Evolutionary conservation across 768 basidiomycete genomes (phyloP).

Genomic region (Serpula lacrymans): DNA sequence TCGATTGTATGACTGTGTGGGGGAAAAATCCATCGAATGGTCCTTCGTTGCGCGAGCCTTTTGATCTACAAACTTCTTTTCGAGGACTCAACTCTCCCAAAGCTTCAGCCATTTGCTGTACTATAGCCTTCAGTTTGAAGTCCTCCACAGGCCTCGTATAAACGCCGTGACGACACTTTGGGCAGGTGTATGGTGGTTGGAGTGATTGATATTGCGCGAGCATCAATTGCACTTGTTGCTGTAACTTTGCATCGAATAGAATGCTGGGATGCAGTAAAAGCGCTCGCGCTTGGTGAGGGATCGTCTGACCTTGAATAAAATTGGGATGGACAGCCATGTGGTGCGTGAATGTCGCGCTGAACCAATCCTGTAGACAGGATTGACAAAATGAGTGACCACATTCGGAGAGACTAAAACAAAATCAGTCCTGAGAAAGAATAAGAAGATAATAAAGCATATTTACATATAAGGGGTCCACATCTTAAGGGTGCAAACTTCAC

Average conservation of each 20-base stretch:
- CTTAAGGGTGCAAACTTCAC: slow-evolving; percentile 60
- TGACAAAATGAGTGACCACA: slow-evolving; percentile 75
- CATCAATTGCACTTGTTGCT: slow-evolving; percentile 14
- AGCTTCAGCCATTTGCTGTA: slow-evolving; percentile 46
- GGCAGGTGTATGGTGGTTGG: slow-evolving; percentile 61
- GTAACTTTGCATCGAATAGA: slow-evolving; percentile 12
- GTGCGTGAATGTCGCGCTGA: slow-evolving; percentile 43
- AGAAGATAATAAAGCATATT: not conserved
- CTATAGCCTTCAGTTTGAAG: slow-evolving; percentile 57
- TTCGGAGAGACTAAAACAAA: slow-evolving; percentile 45
- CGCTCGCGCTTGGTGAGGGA: slow-evolving; percentile 15
- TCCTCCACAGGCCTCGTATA: slow-evolving; percentile 52
- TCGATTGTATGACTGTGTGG: not conserved
- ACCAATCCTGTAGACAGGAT: slow-evolving; percentile 56
- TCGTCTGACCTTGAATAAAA: slow-evolving; percentile 36
- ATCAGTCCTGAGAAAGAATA: slow-evolving; percentile 1
- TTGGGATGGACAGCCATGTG: slow-evolving; percentile 47
- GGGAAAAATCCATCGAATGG: slow-evolving; percentile 51
- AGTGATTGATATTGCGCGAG: slow-evolving; percentile 22
- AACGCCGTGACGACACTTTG: slow-evolving; percentile 56
- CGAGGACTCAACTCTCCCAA: slow-evolving; percentile 45
- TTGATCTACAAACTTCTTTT: not conserved
- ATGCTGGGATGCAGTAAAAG: too few relatives aligned
- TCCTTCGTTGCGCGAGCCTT: slow-evolving; percentile 6
- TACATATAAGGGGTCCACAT: slow-evolving; percentile 71